Conservation (phyloP, 805 yeast species). For the Schwanniomyces occidentalis region DNA sequence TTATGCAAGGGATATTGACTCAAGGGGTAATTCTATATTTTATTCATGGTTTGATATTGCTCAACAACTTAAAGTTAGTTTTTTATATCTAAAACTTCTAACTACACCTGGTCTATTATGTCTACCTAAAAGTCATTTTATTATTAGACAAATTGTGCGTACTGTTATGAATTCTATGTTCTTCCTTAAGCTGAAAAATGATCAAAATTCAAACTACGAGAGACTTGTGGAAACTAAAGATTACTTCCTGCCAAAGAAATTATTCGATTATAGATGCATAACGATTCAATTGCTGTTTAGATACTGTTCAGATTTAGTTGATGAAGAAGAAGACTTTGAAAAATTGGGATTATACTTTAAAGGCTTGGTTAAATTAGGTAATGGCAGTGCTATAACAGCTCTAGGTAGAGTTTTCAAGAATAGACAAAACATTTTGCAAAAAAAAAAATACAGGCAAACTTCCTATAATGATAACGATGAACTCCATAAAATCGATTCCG, state of each 20-base stretch:
- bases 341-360: constrained; percentile 27
- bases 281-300: constrained; percentile 33
- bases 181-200: constrained; percentile 22
- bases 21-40: constrained; percentile 7
- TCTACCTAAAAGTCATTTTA: constrained; percentile 31
- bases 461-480: too few relatives aligned
- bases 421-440: too few relatives aligned
- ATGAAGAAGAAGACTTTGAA: constrained; percentile 26
- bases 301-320: constrained; percentile 17
- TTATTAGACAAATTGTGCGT: constrained; percentile 23
- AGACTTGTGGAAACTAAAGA: constrained; percentile 22
- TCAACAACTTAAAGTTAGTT: constrained; percentile 45
- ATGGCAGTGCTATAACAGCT: constrained; percentile 30
- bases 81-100: constrained; percentile 34
- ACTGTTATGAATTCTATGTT: constrained; percentile 20
- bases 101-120: constrained; percentile 34
- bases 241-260: constrained; percentile 22
- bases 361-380: constrained; percentile 32
- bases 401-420: too few relatives aligned
- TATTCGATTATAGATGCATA: constrained; percentile 30
- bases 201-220: constrained; percentile 7
- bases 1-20: constrained; percentile 12
- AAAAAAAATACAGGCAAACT: too few relatives aligned
- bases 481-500: too few relatives aligned
- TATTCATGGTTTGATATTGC: constrained; percentile 54